Percentiles rank a stretch among this genome's conserved stretches.
These are phyloP conservation scores for Vitis hybrid DNA, from an alignment of 177 flowering plant genomes.

Conservation along the genomic window DNA sequence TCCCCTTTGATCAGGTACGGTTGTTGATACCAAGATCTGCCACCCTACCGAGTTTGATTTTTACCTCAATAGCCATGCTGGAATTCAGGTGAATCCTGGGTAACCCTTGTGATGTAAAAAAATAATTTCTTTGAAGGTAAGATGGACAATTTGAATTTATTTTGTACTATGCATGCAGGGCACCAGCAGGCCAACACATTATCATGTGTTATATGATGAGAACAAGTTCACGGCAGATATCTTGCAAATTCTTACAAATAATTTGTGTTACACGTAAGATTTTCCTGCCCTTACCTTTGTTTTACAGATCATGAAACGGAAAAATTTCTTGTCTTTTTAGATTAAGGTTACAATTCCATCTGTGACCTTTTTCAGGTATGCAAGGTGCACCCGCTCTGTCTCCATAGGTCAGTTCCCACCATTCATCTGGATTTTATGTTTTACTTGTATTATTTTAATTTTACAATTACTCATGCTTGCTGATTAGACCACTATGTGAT, in stretches of 20 bases:
- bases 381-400: slow-evolving; percentile 82
- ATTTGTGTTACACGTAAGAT: slow-evolving; percentile 76
- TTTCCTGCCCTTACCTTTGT: not conserved
- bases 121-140: no score
- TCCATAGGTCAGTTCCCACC: slow-evolving; percentile 58
- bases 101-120: no score
- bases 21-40: slow-evolving; percentile 78
- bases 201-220: slow-evolving; percentile 84
- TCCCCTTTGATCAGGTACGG: slow-evolving; percentile 59
- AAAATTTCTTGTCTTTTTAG: not conserved
- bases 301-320: not conserved
- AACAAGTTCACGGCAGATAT: slow-evolving; percentile 62
- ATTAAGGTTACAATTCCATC: not conserved
- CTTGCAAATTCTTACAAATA: slow-evolving; percentile 64
- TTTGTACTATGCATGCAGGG: slow-evolving; percentile 35
- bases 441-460: not conserved
- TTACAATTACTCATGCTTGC: no score
- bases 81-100: slow-evolving; percentile 62
- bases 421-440: not conserved
- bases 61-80: slow-evolving; percentile 91
- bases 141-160: not conserved
- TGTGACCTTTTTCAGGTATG: slow-evolving; percentile 50
- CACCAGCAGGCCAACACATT: slow-evolving; percentile 74
- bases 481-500: not conserved
- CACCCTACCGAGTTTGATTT: slow-evolving; percentile 89